Evolutionary conservation across 2,329 filamentous ascomycete genomes (phyloP), one percentile per base, ranked within the genome.

Genomic region (Amesomyces nigricolor): DNA sequence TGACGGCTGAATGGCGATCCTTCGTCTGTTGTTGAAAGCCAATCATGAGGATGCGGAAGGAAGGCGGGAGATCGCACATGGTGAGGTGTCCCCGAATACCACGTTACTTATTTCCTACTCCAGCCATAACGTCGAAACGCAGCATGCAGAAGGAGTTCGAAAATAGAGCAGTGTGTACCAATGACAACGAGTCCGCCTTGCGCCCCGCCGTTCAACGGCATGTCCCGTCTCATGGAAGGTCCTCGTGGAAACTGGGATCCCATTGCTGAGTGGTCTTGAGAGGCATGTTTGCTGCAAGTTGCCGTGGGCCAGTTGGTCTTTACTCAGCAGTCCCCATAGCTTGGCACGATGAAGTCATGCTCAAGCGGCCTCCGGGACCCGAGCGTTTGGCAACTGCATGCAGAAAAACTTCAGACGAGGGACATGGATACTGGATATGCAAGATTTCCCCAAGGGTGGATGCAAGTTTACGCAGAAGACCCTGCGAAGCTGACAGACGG

Each of bases 91-190:
- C 58, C 47, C 35, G 40, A 51, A 60, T 60, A 53, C 58, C 60
- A 52, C 58, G 59, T 59, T 61, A 32, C 58, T 59, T 55, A 56
- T 50, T 44, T 57, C 50, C 44, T 61, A 51, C 52, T 58, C 47
- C 35, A 44, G 58, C 59, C 58, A 64, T 66, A 64, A 63, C 66
- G 51, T 61, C 59, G 60, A 64, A 58, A 64, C 57, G 60, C 63
- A 63, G 53, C 54, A 54, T 56, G 58, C 57, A 58, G 52, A 50
- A 52, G 35, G 42, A 45, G 32, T n/a, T 46, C 53, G 38, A 32
- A 57, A 63, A 61, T 61, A 58, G 61, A 62, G 47, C 46, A 47
- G 42, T 44, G 17, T n/a, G 38, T 56, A 48, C 54, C 57, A 48
- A 51, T 51, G 43, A 48, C 44, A 50, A 38, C 22, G 16, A 30